Evolutionary conservation across 371 early-diverging fungal species (phyloP).

Genomic region (Amoeboaphelidium protococcarum): DNA sequence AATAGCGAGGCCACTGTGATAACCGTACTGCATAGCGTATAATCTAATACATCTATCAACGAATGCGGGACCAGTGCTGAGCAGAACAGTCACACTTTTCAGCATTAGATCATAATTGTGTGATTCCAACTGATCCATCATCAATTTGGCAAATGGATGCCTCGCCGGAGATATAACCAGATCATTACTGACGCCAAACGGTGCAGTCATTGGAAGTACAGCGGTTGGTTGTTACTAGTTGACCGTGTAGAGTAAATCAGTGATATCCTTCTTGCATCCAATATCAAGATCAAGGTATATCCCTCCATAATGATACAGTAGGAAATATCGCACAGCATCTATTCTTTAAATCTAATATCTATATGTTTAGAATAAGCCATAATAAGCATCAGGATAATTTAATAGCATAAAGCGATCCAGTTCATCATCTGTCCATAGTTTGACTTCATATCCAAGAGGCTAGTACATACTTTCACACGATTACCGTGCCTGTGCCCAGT

Average conservation of each 20-base stretch:
- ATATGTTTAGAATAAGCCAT: slow-evolving; percentile 7
- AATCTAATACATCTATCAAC: no score
- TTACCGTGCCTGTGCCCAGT: background rate
- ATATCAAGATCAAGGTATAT: slow-evolving; percentile 17
- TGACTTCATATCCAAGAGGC: background rate
- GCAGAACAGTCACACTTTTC: no score
- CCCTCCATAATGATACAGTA: slow-evolving; percentile 14
- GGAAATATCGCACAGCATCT: slow-evolving; percentile 13
- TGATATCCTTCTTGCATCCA: no score
- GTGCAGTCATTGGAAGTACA: background rate
- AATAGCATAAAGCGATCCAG: slow-evolving; percentile 6
- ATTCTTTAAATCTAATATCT: slow-evolving; percentile 8
- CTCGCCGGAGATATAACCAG: background rate
- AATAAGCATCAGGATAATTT: slow-evolving; percentile 9
- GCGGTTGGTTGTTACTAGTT: no score
- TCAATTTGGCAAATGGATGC: no score
- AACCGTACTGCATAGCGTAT: no score
- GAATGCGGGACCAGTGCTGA: no score
- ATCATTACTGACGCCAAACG: background rate
- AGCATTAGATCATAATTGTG: no score
- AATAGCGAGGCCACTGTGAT: no score
- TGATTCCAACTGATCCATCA: no score
- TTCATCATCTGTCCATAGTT: slow-evolving; percentile 11
- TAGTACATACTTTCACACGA: background rate
- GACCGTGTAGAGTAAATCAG: no score